Evolutionary conservation across 352 stramenopile species (phyloP), one percentile per base, ranked within the genome.

Genomic region (Phytophthora colocasiae): DNA sequence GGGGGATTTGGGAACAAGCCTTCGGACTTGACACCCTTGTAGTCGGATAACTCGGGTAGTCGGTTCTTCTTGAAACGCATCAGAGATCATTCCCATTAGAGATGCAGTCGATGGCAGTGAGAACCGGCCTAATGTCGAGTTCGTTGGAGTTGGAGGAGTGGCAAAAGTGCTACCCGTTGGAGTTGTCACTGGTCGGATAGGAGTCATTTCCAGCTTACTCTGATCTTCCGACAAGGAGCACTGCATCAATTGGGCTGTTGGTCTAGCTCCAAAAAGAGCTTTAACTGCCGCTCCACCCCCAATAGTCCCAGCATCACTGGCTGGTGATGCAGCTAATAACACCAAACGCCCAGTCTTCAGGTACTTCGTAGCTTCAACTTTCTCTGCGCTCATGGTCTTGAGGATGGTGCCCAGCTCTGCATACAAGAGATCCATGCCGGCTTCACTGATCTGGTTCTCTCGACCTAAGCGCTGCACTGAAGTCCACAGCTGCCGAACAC

Each of bases 401-500:
- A 93, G 26, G 73, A 94, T 69, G 70, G 79, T 47, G 66, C 89
- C 52, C 66, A 89, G 44, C 79, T 88, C 38, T 75, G 78, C 62
- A 66, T 87, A 50, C 76, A 86, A 31, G 56, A 80, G n/a, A 76
- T 90, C 64, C 71, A 81, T 52, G 47, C 73, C 52, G 31, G 75
- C n/a, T 60, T 82, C 34, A 65, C 71, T 47, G 80, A 93, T 71
- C 69, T 79, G 24, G 51, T 76, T 48, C 49, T 93, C 55, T 64
- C 67, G 72, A 6, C 78, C 79, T 2, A 93, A 69, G 8, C 71
- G 73, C 51, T 93, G 85, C 12, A 89, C 66, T 10, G 73, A 78
- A 39, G 75, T 77, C 83, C 85, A 93, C 9, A 93, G 58, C 58
- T 90, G 78, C 9, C 83, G 81, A 0, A 92, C 63, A 46, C 69